Conservation (phyloP, 805 yeast genomes). For the Saturnispora zaruensis region DNA sequence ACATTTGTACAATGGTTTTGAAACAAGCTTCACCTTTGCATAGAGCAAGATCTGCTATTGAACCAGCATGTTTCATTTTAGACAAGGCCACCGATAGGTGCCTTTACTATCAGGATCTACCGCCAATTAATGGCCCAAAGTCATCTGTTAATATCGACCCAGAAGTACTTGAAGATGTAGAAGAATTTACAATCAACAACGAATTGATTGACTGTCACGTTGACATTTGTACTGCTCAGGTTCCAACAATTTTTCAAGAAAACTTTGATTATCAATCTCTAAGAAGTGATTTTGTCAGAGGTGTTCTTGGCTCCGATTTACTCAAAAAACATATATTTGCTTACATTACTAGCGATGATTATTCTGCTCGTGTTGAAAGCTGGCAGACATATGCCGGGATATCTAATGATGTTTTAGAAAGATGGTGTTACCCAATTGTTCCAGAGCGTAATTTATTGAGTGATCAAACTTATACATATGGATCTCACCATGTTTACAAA, state of each 20-base stretch:
- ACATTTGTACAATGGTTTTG: slow-evolving; percentile 89
- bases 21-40: slow-evolving; percentile 79
- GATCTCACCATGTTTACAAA: slow-evolving; percentile 79
- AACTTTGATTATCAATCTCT: slow-evolving; percentile 89
- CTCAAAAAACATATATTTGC: slow-evolving; percentile 87
- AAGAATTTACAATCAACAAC: slow-evolving; percentile 74
- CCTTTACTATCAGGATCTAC: slow-evolving; percentile 74
- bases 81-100: slow-evolving; percentile 71
- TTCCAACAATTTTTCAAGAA: slow-evolving; percentile 92
- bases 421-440: slow-evolving; percentile 89
- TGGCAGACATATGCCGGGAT: slow-evolving; percentile 91
- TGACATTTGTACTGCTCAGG: slow-evolving; percentile 90
- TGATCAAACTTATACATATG: slow-evolving; percentile 70
- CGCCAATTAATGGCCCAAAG: slow-evolving; percentile 40
- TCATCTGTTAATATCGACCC: slow-evolving; percentile 63
- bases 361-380: slow-evolving; percentile 93
- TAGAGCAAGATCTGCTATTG: slow-evolving; percentile 70
- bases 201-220: slow-evolving; percentile 95
- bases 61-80: slow-evolving; percentile 77
- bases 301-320: slow-evolving; percentile 83
- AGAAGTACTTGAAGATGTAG: slow-evolving; percentile 69
- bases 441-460: slow-evolving; percentile 75
- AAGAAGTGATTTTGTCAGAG: slow-evolving; percentile 81
- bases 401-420: slow-evolving; percentile 77
- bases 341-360: slow-evolving; percentile 67